phyloP scores from a whole-genome alignment of 306 rosid species.

The Sphenostylis stenocarpa region DNA sequence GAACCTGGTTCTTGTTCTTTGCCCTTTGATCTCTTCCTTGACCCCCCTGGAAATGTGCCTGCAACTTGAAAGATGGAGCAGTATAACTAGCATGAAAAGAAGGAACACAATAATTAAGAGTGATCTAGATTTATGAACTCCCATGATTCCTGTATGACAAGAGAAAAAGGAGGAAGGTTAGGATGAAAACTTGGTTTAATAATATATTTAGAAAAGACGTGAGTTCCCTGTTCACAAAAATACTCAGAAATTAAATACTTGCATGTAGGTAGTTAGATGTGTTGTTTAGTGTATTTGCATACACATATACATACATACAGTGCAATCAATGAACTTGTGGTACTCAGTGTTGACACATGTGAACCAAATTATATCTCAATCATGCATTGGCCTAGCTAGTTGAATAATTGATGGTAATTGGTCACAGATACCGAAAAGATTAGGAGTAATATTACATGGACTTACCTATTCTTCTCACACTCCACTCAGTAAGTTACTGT shows the following conservation, averaged over 20 bases:
- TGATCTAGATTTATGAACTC: slow-evolving; percentile 36
- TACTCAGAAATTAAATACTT: slow-evolving; percentile 4
- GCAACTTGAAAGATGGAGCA: slow-evolving; percentile 42
- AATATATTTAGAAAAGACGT: slow-evolving; percentile 18
- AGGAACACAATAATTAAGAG: slow-evolving; percentile 15
- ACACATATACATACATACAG: neutral
- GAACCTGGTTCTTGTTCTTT: slow-evolving; percentile 33
- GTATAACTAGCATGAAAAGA: slow-evolving; percentile 31
- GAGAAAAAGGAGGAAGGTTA: neutral
- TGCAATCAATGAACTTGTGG: neutral
- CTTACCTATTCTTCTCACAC: neutral
- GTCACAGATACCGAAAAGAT: slow-evolving; percentile 1
- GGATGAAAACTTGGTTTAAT: slow-evolving; percentile 18
- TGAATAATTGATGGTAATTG: slow-evolving; percentile 9
- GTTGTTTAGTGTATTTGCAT: neutral
- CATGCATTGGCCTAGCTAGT: slow-evolving; percentile 18
- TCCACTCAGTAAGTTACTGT: neutral
- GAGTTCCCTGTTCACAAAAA: neutral
- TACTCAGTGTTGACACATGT: slow-evolving; percentile 11
- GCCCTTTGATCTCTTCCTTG: slow-evolving; percentile 28
- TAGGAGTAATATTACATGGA: slow-evolving; percentile 20
- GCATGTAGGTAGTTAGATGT: slow-evolving; percentile 26
- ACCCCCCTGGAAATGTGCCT: slow-evolving; percentile 34
- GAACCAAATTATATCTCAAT: slow-evolving; percentile 30
- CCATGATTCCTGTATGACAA: slow-evolving; percentile 45